Base-by-base conservation (phyloP, 164 flowering plant genomes). In the Magnolia changhungtana region DNA sequence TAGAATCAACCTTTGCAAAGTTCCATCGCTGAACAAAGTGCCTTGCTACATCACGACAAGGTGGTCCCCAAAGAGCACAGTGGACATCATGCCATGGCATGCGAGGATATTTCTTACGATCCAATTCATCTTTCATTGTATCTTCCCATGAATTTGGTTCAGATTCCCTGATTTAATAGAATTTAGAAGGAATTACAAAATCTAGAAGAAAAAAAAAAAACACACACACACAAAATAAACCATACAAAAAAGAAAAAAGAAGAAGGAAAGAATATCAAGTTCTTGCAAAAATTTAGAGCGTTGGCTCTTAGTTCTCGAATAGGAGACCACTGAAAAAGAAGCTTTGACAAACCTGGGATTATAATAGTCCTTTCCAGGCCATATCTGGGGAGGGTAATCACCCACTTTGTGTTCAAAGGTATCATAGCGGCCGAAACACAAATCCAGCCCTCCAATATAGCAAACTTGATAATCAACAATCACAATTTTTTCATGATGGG, bases 71-170 rank as follows among this genome's bases (percentile, higher is more conserved):
- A 0, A 96, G 87, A 55, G 99, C 99, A 90, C 99, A 96, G 78
- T 96, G 99, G 70, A 96, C 97, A 83, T 96, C 99, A 88, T 96
- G 99, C 99, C 99, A 96, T 76, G 99, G 99, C 99, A 96, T 96
- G 31, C 99, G 97, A 58, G 99, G 99, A 86, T 92, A 89, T 81
- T 88, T 94, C 78, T 4, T 78, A 72, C 99, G 96, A 82, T 94
- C 97, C 85, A 96, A 67, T 77, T 94, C 96, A 87, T 96, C 99
- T 82, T 87, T 96, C 95, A 92, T 88, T 63, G 92, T 86, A 82
- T 94, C 99, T 83, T 92, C 98, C 99, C 99, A 96, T 37, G 98
- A 89, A 82, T 94, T 94, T 76, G 99, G 98, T 84, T 96, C 99
- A 73, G 99, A 96, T 83, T 96, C 99, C 87, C 99, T 96, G 50